Percentiles rank a stretch among this genome's conserved stretches.
phyloP scores from a whole-genome alignment of 805 yeast genomes.

The Metschnikowia picachoensis region DNA sequence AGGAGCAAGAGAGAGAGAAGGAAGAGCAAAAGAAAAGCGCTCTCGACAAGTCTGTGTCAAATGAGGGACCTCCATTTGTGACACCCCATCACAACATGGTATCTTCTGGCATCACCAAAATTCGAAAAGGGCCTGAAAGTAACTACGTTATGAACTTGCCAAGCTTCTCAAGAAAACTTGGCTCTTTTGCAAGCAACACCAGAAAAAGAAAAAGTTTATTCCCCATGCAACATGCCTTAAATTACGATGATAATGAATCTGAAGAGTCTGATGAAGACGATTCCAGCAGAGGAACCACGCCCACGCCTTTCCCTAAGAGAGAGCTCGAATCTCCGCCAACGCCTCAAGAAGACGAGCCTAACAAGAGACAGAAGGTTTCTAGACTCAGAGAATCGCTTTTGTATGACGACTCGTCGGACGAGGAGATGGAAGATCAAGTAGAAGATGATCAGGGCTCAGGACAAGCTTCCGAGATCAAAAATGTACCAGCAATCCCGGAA shows the following conservation, averaged over 20 bases:
- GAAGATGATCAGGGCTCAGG: slow-evolving; percentile 20
- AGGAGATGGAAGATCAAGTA: slow-evolving; percentile 23
- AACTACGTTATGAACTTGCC: slow-evolving; percentile 24
- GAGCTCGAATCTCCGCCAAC: slow-evolving; percentile 26
- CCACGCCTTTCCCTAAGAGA: slow-evolving; percentile 28
- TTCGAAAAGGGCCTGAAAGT: not conserved
- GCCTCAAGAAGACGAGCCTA: slow-evolving; percentile 14
- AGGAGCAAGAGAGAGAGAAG: slow-evolving; percentile 23
- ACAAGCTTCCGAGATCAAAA: slow-evolving; percentile 1
- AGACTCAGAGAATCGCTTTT: slow-evolving; percentile 25
- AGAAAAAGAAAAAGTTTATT: slow-evolving; percentile 28
- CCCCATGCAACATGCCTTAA: slow-evolving; percentile 55
- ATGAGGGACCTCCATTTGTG: not conserved
- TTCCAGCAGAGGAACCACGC: slow-evolving; percentile 36
- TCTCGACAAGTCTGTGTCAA: slow-evolving; percentile 1
- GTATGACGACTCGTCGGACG: slow-evolving; percentile 33
- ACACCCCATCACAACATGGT: not conserved
- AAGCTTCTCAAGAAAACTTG: slow-evolving; percentile 32
- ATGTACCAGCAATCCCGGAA: slow-evolving; percentile 17
- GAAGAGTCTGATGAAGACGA: slow-evolving; percentile 34
- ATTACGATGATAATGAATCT: slow-evolving; percentile 37
- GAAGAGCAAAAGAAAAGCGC: slow-evolving; percentile 11
- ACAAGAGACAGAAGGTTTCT: slow-evolving; percentile 26
- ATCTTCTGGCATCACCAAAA: slow-evolving; percentile 1
- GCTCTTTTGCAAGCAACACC: slow-evolving; percentile 23